A percentile compares a stretch with the other conserved stretches of the same genome.
phyloP scores from a whole-genome alignment of 768 basidiomycete species.

The Suillus brevipes region DNA sequence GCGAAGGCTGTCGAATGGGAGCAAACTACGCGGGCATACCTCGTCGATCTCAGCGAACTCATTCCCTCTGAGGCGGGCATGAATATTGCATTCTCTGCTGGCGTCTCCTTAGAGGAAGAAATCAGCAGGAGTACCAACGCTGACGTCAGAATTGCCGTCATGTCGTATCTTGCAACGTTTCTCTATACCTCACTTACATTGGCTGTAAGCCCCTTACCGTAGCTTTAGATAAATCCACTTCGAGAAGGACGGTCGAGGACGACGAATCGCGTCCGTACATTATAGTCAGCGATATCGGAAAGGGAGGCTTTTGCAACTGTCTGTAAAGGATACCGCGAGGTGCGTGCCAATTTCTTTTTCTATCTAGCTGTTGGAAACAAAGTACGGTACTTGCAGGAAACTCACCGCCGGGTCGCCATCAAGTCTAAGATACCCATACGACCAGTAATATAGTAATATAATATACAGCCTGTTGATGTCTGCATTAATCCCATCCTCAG shows the following conservation, averaged over 20 bases:
- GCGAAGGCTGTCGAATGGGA: constrained; percentile 93
- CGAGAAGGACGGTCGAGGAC: constrained; percentile 47
- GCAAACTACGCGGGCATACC: constrained; percentile 61
- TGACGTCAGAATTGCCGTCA: constrained; percentile 88
- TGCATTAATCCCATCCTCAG: no score
- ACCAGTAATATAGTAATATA: no score
- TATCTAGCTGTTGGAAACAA: neutral
- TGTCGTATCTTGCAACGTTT: constrained; percentile 97
- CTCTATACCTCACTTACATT: constrained; percentile 50
- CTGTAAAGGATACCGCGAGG: constrained; percentile 90
- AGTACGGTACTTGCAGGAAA: constrained; percentile 55
- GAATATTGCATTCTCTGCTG: constrained; percentile 84
- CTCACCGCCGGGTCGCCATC: constrained; percentile 80
- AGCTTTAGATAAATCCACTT: constrained; percentile 25
- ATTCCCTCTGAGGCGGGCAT: constrained; percentile 61
- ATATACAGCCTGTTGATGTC: no score
- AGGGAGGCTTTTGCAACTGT: constrained; percentile 97
- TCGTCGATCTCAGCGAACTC: constrained; percentile 53
- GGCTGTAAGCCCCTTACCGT: constrained; percentile 13
- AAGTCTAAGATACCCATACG: no score
- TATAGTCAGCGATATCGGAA: constrained; percentile 74
- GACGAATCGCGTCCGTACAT: constrained; percentile 78
- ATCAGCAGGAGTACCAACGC: constrained; percentile 96
- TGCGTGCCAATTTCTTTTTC: constrained; percentile 36
- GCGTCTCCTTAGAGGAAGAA: constrained; percentile 93